Evolutionary conservation across 352 stramenopile species (phyloP).

Genomic region (Phytophthora pini): DNA sequence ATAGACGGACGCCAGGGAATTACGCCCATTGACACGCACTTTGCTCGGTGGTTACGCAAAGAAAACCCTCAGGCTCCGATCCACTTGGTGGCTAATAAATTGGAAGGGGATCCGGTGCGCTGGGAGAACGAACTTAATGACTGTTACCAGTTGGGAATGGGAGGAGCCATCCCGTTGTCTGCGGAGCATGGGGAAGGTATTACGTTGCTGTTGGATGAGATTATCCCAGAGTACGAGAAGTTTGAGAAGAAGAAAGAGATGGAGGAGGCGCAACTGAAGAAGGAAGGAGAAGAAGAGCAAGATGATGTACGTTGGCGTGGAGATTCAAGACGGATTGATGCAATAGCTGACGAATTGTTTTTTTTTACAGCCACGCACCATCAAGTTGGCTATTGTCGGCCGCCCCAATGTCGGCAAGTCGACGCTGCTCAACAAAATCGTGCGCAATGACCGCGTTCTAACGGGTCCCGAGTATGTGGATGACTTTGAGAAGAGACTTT

Average conservation of each 20-base stretch:
- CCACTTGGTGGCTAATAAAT: slow-evolving; percentile 82
- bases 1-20: slow-evolving; percentile 81
- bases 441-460: slow-evolving; percentile 81
- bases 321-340: not conserved
- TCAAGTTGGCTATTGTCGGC: slow-evolving; percentile 84
- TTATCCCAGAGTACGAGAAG: slow-evolving; percentile 75
- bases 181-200: slow-evolving; percentile 82
- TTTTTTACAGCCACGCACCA: slow-evolving; percentile 49
- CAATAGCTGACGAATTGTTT: slow-evolving; percentile 2
- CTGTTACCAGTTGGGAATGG: slow-evolving; percentile 79
- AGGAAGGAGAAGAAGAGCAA: slow-evolving; percentile 49
- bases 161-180: slow-evolving; percentile 71
- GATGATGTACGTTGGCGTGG: slow-evolving; percentile 58
- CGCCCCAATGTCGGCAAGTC: slow-evolving; percentile 86
- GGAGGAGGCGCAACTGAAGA: slow-evolving; percentile 31
- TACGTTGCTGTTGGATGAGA: slow-evolving; percentile 70
- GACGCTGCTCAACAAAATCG: slow-evolving; percentile 83
- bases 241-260: slow-evolving; percentile 63
- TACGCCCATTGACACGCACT: slow-evolving; percentile 83
- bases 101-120: slow-evolving; percentile 71
- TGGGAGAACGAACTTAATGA: slow-evolving; percentile 79
- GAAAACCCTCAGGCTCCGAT: slow-evolving; percentile 67
- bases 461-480: slow-evolving; percentile 79
- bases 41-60: slow-evolving; percentile 73
- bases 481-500: not conserved